Conservation (phyloP, 1,284 basidiomycete genomes). For the Takashimella tepidaria region DNA sequence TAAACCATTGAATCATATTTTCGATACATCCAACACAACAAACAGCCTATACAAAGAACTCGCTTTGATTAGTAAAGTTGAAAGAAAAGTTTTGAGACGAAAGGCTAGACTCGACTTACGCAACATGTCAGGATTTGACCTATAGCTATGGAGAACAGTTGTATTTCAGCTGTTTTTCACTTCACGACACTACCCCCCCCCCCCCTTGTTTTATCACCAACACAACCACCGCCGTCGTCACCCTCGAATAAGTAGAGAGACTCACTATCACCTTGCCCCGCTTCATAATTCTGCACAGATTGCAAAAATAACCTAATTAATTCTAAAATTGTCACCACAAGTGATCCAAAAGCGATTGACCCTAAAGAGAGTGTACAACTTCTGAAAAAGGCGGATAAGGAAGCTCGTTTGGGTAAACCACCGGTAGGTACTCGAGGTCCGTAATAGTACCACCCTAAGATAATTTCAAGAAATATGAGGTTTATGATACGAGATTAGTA, state of each 20-base stretch:
- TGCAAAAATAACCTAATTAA: constrained; percentile 64
- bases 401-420: constrained; percentile 61
- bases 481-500: too few species aligned
- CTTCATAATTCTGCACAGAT: constrained; percentile 62
- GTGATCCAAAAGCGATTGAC: constrained; percentile 81
- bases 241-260: constrained; percentile 12
- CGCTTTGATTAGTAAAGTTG: too few species aligned
- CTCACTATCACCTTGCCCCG: constrained; percentile 67
- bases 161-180: too few species aligned
- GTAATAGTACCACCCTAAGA: constrained; percentile 45
- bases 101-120: constrained; percentile 16
- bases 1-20: constrained; percentile 70
- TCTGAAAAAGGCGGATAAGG: constrained; percentile 64
- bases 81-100: too few species aligned
- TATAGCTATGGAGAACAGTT: too few species aligned
- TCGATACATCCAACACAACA: constrained; percentile 75
- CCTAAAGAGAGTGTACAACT: constrained; percentile 81
- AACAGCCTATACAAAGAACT: constrained; percentile 62
- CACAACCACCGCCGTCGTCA: too few species aligned
- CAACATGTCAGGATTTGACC: constrained; percentile 67
- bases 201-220: too few species aligned
- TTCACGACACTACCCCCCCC: too few species aligned
- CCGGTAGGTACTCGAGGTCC: constrained; percentile 37
- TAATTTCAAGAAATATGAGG: constrained; percentile 2
- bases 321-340: constrained; percentile 83